Conservation (phyloP, 352 stramenopile species). For the Globisporangium lucens region DNA sequence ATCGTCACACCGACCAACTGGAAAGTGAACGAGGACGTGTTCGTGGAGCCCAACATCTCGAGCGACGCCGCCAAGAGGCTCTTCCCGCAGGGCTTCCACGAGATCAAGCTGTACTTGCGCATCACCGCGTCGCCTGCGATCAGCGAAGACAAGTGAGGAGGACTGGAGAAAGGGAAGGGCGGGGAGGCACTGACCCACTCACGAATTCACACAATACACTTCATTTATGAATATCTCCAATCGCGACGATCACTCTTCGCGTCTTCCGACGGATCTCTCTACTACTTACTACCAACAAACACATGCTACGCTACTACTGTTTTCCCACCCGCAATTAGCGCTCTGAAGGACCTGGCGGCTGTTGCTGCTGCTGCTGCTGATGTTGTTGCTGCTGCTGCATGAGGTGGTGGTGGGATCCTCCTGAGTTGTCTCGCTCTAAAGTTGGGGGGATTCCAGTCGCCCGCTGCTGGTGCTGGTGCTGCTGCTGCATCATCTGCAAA, state of each 20-base stretch:
- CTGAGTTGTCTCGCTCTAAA: conserved; percentile 12
- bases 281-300: not conserved
- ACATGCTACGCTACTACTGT: conserved; percentile 1
- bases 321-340: conserved; percentile 5
- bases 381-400: conserved; percentile 43
- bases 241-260: conserved; percentile 17
- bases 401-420: conserved; percentile 39
- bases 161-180: not conserved
- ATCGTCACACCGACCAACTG: conserved; percentile 82
- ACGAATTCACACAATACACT: conserved; percentile 11
- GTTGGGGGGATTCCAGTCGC: conserved; percentile 16
- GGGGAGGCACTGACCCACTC: no score
- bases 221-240: conserved; percentile 12
- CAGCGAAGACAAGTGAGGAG: conserved; percentile 40
- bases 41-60: conserved; percentile 68
- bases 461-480: conserved; percentile 46
- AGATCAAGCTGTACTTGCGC: conserved; percentile 78
- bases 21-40: conserved; percentile 85
- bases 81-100: conserved; percentile 78
- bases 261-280: not conserved
- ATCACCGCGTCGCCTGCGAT: conserved; percentile 71
- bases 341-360: conserved; percentile 14
- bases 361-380: conserved; percentile 2
- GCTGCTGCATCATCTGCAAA: conserved; percentile 38
- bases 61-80: conserved; percentile 69